Base-by-base conservation (phyloP, 768 basidiomycete species). In the Lactarius pseudohatsudake region DNA sequence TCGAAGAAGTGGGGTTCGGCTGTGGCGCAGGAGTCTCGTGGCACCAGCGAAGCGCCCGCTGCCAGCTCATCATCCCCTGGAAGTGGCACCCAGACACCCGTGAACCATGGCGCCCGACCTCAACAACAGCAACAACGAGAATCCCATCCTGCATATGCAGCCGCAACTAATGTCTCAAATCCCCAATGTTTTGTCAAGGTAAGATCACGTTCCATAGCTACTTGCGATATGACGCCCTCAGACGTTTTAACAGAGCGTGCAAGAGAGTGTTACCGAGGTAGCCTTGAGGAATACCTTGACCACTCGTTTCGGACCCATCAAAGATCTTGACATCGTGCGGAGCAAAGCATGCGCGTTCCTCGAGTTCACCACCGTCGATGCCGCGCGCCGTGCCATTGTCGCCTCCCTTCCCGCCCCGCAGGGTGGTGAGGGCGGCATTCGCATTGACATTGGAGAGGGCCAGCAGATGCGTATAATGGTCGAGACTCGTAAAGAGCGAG, bases 101-200 rank as follows among this genome's bases (percentile, higher is more conserved):
- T 74, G 59, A 64, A 75, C 75, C 67, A 68, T 41, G 76, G 77
- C 54, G 63, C 70, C 74, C 77, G 67, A 67, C 75, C 57, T 73
- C 81, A 72, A 69, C 80, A 61, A 13, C 80, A 61, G 18, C 79
- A 75, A 34, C 71, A 71, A 32, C 78, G 80, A 57, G 79, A 82
- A 10, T 72, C 75, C 8, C 81, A 85, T 69, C 83, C 87, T 9
- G 77, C 78, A 10, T 72, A 80, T 63, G 74, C 81, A 53, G 87
- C 89, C 64, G 91, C 90, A 16, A 77, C 82, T 61, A 81, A 77
- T 67, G 79, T 95, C 62, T 82, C 83, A 28, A 92, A 86, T 13
- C 75, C 91, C 2, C 88, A 90, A 66, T 94, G 93, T 77, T 99
- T 98, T 78, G 89, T 98, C 81, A 98, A 97, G 86, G 91, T 91